These are phyloP conservation scores for Lasiodiplodia sp. DNA, from an alignment of 2,329 filamentous ascomycete species.

Conservation along the genomic window DNA sequence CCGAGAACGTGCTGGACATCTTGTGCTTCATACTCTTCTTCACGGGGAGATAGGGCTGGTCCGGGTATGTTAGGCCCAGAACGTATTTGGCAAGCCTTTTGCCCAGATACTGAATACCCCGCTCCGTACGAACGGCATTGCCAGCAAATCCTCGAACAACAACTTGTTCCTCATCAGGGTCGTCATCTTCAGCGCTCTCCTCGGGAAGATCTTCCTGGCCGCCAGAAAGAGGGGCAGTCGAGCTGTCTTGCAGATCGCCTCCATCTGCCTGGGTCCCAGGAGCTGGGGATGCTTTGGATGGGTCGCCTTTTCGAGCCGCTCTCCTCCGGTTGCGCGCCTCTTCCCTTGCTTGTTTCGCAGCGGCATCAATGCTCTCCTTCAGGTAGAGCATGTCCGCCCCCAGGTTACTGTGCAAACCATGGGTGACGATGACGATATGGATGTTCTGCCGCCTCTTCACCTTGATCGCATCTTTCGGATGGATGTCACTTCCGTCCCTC, in stretches of 20 bases:
- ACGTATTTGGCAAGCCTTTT: conserved; percentile 93
- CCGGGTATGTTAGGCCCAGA: conserved; percentile 87
- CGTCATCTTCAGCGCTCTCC: conserved; percentile 54
- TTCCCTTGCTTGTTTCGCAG: conserved; percentile 75
- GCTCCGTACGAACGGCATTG: conserved; percentile 90
- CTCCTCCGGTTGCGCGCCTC: conserved; percentile 68
- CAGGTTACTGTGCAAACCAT: conserved; percentile 94
- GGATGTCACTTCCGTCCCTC: conserved; percentile 36
- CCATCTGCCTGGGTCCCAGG: conserved; percentile 32
- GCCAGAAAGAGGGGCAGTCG: conserved; percentile 58
- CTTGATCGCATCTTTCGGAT: conserved; percentile 29
- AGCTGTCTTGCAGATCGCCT: conserved; percentile 30
- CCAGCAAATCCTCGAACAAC: conserved; percentile 89
- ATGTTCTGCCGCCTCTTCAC: conserved; percentile 74
- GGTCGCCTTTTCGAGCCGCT: conserved; percentile 27
- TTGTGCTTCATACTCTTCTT: conserved; percentile 62
- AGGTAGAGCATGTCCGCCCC: conserved; percentile 96
- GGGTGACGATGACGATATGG: conserved; percentile 90
- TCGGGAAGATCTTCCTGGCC: conserved; percentile 57
- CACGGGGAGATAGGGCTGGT: conserved; percentile 83
- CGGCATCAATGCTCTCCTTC: conserved; percentile 94
- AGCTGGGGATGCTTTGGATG: conserved; percentile 15
- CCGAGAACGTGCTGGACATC: conserved; percentile 55
- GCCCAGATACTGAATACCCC: conserved; percentile 95
- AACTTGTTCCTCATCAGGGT: conserved; percentile 81